phyloP scores from a whole-genome alignment of 2,329 filamentous ascomycete genomes.

The Phialophora chinensis region DNA sequence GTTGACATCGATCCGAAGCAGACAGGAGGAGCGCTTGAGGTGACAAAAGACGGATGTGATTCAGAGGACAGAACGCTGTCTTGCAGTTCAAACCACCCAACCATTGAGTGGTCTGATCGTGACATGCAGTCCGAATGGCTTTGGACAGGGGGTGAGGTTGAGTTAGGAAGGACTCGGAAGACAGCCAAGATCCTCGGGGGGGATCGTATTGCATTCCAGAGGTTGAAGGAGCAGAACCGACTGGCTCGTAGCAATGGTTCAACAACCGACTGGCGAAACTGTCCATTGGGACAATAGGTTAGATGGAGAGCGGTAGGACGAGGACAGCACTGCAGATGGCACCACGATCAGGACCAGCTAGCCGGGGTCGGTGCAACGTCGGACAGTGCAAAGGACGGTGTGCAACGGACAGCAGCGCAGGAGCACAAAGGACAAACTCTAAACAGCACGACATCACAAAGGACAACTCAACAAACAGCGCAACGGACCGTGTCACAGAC shows the following conservation, averaged over 20 bases:
- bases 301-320: too few relatives aligned
- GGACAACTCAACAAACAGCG: too few relatives aligned
- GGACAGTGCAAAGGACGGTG: too few relatives aligned
- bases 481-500: too few relatives aligned
- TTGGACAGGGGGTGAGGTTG: neutral
- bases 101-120: neutral
- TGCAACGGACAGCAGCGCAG: too few relatives aligned
- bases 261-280: neutral
- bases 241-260: neutral
- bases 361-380: too few relatives aligned
- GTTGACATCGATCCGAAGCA: neutral
- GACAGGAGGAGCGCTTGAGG: neutral
- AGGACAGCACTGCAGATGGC: neutral
- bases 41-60: neutral
- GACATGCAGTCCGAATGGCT: neutral
- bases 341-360: too few relatives aligned
- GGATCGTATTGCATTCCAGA: neutral
- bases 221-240: neutral
- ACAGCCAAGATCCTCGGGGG: neutral
- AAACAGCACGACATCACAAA: too few relatives aligned
- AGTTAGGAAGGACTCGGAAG: neutral
- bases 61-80: neutral
- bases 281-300: too few relatives aligned
- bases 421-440: too few relatives aligned
- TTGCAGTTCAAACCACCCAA: neutral